Evolutionary conservation across 148 eudicot genomes (phyloP), one percentile per base, ranked within the genome.

Genomic region (Cornus controversa): DNA sequence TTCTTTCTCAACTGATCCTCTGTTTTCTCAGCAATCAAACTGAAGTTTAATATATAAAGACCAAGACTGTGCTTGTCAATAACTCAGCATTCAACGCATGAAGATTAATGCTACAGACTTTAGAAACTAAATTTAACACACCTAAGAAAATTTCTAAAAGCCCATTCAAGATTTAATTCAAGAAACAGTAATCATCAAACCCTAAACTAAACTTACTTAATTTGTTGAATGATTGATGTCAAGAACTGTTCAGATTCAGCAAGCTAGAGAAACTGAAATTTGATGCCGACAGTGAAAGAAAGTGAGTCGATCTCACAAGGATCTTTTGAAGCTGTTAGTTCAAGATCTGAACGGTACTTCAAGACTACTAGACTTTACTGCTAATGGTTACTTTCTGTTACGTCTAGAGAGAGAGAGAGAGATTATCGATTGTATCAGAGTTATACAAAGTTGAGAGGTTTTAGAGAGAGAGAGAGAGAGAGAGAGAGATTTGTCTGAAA

Each of bases 171-270:
- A 14, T 62, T 16, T 13, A 45, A 66, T 9, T 26, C 14, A 1
- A 40, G 37, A 16, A 64, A 75, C 0, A 40, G 23, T 31, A 31
- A 64, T 1, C 40, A 36, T 37, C 23, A 64, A 66, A 23, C 18
- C 28, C 70, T 20, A 20, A 66, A 66, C 70, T 20, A 20, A 66
- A 66, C 78, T 75, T 66, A 75, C 78, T 67, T 11, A 63, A 75
- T 25, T 66, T 67, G 9, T 6, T 3, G 24, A 63, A 64, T 6
- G 58, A 5, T 63, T 18, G 69, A 68, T 18, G 77, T 40, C 24
- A 75, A 16, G 77, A 37, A 37, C 13, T 62, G 53, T 63, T 74
- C 31, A 64, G 62, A 15, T 75, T 28, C 58, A 40, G 54, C 60
- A 10, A 25, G 54, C 60, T 5, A 25, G 66, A 75, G 64, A 36